phyloP scores from a whole-genome alignment of 2,329 filamentous ascomycete genomes.

The Colletotrichum filicis region DNA sequence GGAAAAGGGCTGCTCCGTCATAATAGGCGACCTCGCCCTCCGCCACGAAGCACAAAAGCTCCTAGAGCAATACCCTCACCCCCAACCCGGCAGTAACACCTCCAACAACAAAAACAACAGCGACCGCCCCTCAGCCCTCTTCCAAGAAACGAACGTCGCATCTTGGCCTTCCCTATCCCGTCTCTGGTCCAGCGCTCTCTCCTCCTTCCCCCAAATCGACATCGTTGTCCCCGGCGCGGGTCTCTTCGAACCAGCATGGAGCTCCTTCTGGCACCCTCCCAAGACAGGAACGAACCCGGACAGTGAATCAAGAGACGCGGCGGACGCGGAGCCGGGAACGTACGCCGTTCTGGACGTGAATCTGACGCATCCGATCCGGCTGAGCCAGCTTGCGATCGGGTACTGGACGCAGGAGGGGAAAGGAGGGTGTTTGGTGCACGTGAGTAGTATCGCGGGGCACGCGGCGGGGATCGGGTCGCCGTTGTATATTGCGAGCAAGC shows the following conservation, averaged over 20 bases:
- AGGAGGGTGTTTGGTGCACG: conserved; percentile 44
- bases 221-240: conserved; percentile 51
- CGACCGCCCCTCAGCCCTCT: conserved; percentile 42
- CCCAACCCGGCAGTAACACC: not conserved
- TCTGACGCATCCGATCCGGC: conserved; percentile 48
- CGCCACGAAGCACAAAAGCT: conserved; percentile 47
- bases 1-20: conserved; percentile 47
- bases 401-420: conserved; percentile 47
- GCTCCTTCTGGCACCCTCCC: conserved; percentile 50
- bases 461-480: conserved; percentile 43
- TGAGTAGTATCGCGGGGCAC: conserved; percentile 49
- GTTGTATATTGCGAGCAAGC: conserved; percentile 50
- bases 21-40: conserved; percentile 49
- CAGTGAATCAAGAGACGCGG: conserved; percentile 40
- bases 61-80: conserved; percentile 44
- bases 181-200: conserved; percentile 44
- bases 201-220: conserved; percentile 45
- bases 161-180: conserved; percentile 48
- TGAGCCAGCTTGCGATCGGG: conserved; percentile 50
- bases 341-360: conserved; percentile 51
- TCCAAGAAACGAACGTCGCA: conserved; percentile 49
- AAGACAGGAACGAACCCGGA: conserved; percentile 42
- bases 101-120: not conserved
- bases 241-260: conserved; percentile 49
- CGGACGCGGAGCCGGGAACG: conserved; percentile 43